Evolutionary conservation across 108 stramenopile species (phyloP), one percentile per base, ranked within the genome.

Genomic region (Fistulifera solaris): DNA sequence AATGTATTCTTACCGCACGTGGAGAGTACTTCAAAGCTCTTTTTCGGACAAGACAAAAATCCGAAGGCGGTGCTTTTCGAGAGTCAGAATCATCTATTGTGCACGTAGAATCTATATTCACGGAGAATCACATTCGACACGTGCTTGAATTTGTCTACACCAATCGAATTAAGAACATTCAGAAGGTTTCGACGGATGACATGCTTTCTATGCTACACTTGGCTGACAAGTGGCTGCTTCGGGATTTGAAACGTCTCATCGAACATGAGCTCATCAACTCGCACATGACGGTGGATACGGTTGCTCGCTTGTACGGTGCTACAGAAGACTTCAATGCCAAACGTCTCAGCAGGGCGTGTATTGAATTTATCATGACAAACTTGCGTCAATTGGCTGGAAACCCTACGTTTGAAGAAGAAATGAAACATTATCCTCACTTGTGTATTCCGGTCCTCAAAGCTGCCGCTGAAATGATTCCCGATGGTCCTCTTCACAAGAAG

Each of bases 21-120:
- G 89, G 89, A 21, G 97, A 96, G 24, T 98, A 98, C 67, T 98
- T 98, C 86, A 93, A 95, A 55, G 92, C 92, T 24, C 85, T 94
- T 44, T 96, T 98, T 71, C 84, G 94, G 16, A 65, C 76, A 42
- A 44, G 53, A 6, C 44, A 42, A 18, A 61, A 54, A 21, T 42
- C 43, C 10, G 46, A 47, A 16, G 27, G 39, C 11, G 52, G 64
- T 7, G 66, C 80, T 38, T 93, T 93, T 61, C 61, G 73, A 28
- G 83, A 90, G 64, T 70, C 85, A 4, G 62, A 64, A 40, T 86
- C 80, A 61, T 80, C 82, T 42, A 59, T 75, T 28, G 87, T 96
- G 26, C 61, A 73, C 10, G 91, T 89, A 16, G 83, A 93, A 58
- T 78, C 88, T 18, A 15, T 50, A 59, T 85, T 83, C 73, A 58